A percentile compares a stretch with the other conserved stretches of the same genome.
These are phyloP conservation scores for Stephanodiscus minutulus DNA, from an alignment of 108 stramenopile species.

Conservation along the genomic window DNA sequence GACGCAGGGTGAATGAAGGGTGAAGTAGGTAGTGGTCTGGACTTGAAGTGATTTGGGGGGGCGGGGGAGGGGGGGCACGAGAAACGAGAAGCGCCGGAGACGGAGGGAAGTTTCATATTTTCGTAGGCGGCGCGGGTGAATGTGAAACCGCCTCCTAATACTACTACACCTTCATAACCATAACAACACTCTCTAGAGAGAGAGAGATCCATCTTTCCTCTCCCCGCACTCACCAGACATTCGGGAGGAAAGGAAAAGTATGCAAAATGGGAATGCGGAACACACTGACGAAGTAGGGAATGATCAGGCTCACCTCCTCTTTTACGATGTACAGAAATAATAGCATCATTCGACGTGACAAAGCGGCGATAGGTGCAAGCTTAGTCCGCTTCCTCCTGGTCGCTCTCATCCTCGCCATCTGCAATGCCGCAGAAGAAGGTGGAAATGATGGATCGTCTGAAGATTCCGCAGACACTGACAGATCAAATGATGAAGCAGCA, in stretches of 20 bases:
- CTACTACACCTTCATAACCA: too few species aligned
- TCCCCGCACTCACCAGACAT: not conserved
- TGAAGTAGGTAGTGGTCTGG: too few species aligned
- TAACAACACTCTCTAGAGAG: too few species aligned
- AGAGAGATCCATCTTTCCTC: too few species aligned
- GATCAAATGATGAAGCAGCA: conserved; percentile 2
- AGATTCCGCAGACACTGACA: not conserved
- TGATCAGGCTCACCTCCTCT: not conserved
- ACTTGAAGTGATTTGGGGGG: too few species aligned
- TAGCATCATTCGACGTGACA: not conserved
- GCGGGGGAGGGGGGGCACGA: too few species aligned
- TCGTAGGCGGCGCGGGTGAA: too few species aligned
- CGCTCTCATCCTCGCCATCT: not conserved
- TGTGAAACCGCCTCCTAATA: too few species aligned
- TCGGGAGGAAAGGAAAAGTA: not conserved
- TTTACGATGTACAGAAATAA: not conserved
- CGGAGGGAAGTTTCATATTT: too few species aligned
- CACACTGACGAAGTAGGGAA: not conserved
- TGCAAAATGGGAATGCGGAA: not conserved
- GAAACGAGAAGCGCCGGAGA: too few species aligned
- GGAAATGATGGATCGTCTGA: not conserved
- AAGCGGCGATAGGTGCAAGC: not conserved
- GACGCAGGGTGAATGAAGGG: too few species aligned
- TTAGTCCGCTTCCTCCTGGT: not conserved
- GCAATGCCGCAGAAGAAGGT: conserved; percentile 1